phyloP scores from a whole-genome alignment of 148 eudicot species.

The Drosera capensis region DNA sequence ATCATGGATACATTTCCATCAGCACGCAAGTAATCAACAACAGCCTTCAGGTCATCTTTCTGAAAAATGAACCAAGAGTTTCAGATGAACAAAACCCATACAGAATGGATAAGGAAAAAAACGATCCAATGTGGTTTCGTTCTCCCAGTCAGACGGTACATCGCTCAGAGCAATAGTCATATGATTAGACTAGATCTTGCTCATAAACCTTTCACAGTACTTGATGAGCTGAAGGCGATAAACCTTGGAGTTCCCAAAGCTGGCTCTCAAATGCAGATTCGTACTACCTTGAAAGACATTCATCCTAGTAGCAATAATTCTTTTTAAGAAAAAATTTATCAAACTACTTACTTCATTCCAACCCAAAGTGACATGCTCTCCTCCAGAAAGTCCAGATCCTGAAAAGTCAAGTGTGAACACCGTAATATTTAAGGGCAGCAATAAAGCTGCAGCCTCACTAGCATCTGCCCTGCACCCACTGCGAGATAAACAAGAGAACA shows the following conservation, averaged over 20 bases:
- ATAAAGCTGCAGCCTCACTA: slow-evolving; percentile 92
- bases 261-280: too few species aligned
- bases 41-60: slow-evolving; percentile 90
- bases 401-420: slow-evolving; percentile 88
- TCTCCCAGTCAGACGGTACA: too few species aligned
- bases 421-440: slow-evolving; percentile 81
- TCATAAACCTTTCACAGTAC: too few species aligned
- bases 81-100: slow-evolving; percentile 1
- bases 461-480: slow-evolving; percentile 99
- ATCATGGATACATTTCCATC: slow-evolving; percentile 85
- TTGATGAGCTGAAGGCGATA: too few species aligned
- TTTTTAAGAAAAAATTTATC: slow-evolving; percentile 1
- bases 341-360: slow-evolving; percentile 84
- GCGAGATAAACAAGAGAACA: slow-evolving; percentile 21
- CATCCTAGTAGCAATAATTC: too few species aligned
- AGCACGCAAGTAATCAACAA: slow-evolving; percentile 66
- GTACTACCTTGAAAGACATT: too few species aligned
- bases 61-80: slow-evolving; percentile 12
- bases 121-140: too few species aligned
- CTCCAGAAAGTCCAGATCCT: slow-evolving; percentile 97
- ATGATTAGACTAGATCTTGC: too few species aligned
- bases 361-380: slow-evolving; percentile 91
- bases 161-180: too few species aligned
- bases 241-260: too few species aligned
- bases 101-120: too few species aligned